A percentile compares a stretch with the other conserved stretches of the same genome.
These are phyloP conservation scores for Gynandropsis gynandra DNA, from an alignment of 345 rosid genomes.

Conservation along the genomic window DNA sequence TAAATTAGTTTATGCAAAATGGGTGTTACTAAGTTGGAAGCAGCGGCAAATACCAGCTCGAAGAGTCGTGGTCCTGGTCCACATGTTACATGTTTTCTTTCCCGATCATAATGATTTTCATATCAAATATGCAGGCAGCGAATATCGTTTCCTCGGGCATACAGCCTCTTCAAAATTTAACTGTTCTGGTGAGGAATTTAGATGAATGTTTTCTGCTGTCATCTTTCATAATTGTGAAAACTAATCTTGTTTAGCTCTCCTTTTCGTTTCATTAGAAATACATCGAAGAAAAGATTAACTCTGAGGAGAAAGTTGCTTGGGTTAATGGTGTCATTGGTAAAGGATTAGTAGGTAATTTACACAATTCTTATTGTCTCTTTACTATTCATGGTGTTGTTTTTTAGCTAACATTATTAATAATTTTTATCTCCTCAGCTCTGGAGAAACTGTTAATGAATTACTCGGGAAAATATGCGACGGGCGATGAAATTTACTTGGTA, in stretches of 20 bases:
- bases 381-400: neutral
- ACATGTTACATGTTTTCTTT: neutral
- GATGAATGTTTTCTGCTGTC: neutral
- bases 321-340: slow-evolving; percentile 43
- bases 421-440: slow-evolving; percentile 38
- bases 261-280: slow-evolving; percentile 32
- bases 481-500: slow-evolving; percentile 69
- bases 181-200: slow-evolving; percentile 42
- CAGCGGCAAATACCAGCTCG: too few relatives aligned
- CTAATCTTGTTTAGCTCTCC: neutral
- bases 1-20: too few relatives aligned
- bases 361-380: neutral
- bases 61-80: neutral
- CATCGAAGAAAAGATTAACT: slow-evolving; percentile 46
- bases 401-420: too few relatives aligned
- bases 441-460: slow-evolving; percentile 54
- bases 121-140: slow-evolving; percentile 42
- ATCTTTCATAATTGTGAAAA: neutral
- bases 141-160: slow-evolving; percentile 70
- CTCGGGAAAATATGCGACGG: slow-evolving; percentile 70
- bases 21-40: too few relatives aligned
- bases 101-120: neutral
- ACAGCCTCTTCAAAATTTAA: slow-evolving; percentile 69
- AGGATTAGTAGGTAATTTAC: slow-evolving; percentile 60
- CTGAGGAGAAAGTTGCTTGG: slow-evolving; percentile 47